Evolutionary conservation across 345 rosid species (phyloP).

Genomic region (Hypericum androsaemum): DNA sequence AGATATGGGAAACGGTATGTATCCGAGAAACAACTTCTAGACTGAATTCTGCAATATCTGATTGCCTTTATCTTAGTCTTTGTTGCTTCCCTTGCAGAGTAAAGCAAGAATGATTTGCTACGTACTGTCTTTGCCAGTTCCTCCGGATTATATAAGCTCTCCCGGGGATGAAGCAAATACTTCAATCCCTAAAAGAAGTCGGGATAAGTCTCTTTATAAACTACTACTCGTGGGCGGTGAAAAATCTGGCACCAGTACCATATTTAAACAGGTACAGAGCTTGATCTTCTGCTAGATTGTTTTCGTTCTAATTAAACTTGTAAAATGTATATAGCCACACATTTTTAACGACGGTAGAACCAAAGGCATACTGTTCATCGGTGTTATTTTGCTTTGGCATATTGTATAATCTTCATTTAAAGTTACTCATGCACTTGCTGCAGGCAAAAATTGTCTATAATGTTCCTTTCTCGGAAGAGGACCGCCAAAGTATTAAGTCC

Average conservation of each 20-base stretch:
- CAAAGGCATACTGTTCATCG: too few relatives aligned
- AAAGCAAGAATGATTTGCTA: conserved; percentile 33
- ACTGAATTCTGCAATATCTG: too few relatives aligned
- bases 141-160: conserved; percentile 24
- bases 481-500: conserved; percentile 51
- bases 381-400: too few relatives aligned
- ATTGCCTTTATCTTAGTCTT: too few relatives aligned
- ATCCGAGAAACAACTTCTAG: too few relatives aligned
- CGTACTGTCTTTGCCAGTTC: conserved; percentile 53
- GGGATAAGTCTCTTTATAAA: conserved; percentile 29
- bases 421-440: conserved; percentile 17
- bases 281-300: neutral
- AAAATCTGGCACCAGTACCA: conserved; percentile 76
- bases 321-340: too few relatives aligned
- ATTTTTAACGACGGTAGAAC: too few relatives aligned
- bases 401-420: neutral
- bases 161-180: conserved; percentile 26
- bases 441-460: conserved; percentile 68
- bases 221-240: conserved; percentile 64
- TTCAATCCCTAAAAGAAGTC: conserved; percentile 4
- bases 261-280: conserved; percentile 64
- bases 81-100: conserved; percentile 27
- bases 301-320: neutral
- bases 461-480: conserved; percentile 73
- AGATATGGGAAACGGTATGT: conserved; percentile 60